Conservation (phyloP, 2,329 filamentous ascomycete species). For the Monascus ruber region DNA sequence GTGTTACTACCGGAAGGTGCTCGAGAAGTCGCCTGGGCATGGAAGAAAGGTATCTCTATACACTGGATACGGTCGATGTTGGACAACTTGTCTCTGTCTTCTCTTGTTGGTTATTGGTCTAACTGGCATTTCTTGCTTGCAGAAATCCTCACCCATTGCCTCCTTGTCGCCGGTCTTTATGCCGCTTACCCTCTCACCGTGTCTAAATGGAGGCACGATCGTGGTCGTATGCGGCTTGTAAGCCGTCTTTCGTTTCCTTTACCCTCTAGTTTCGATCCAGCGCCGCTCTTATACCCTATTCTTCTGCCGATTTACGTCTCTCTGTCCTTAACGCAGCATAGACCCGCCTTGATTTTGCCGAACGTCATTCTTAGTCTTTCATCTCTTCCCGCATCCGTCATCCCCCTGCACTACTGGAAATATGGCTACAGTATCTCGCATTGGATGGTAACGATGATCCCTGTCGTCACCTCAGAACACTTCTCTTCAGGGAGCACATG, state of each 20-base stretch:
- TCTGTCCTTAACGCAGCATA: constrained; percentile 56
- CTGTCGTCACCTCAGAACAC: constrained; percentile 46
- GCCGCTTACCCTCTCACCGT: constrained; percentile 49
- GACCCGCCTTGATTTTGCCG: constrained; percentile 53
- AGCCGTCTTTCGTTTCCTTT: constrained; percentile 44
- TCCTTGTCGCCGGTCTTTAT: constrained; percentile 23
- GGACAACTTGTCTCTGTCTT: not conserved
- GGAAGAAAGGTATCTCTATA: constrained; percentile 25
- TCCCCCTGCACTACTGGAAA: constrained; percentile 51
- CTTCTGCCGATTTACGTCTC: constrained; percentile 66
- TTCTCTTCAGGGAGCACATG: constrained; percentile 22
- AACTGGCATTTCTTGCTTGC: not conserved
- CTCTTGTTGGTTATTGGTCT: constrained; percentile 4
- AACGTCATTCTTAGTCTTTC: constrained; percentile 75
- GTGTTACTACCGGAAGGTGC: constrained; percentile 23
- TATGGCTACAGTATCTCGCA: constrained; percentile 57
- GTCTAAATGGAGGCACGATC: constrained; percentile 13
- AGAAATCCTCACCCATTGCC: constrained; percentile 24
- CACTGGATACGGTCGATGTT: not conserved
- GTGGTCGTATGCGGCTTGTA: constrained; percentile 17
- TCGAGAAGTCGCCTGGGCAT: constrained; percentile 21
- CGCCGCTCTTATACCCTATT: constrained; percentile 77
- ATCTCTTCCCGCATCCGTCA: constrained; percentile 59
- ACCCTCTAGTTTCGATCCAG: constrained; percentile 75
- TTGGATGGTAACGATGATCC: constrained; percentile 65